Evolutionary conservation across 2,329 filamentous ascomycete genomes (phyloP).

Genomic region (Colletotrichum kahawae): DNA sequence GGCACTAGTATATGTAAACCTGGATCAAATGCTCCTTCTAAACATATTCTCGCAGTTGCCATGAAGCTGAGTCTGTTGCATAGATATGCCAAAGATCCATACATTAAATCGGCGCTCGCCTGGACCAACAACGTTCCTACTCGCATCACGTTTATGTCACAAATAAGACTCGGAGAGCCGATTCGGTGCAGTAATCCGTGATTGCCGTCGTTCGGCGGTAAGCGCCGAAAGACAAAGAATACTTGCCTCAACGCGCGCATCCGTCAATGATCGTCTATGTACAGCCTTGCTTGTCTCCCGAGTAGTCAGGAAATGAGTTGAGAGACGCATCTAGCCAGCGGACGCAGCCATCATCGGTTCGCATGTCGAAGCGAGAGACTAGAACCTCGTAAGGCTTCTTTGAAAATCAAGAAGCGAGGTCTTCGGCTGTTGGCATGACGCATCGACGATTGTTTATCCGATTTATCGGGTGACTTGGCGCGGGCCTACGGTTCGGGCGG

Average conservation of each 20-base stretch:
- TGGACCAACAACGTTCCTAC: neutral
- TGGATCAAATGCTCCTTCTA: neutral
- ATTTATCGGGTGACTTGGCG: neutral
- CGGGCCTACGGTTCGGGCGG: neutral
- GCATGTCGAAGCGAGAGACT: neutral
- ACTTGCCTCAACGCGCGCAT: neutral
- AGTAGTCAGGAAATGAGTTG: neutral
- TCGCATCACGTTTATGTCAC: neutral
- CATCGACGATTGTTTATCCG: neutral
- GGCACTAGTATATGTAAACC: neutral
- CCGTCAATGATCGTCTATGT: neutral
- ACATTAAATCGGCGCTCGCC: fast-evolving
- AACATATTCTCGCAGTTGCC: neutral
- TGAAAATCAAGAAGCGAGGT: neutral
- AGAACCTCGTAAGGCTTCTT: neutral
- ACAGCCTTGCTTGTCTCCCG: neutral
- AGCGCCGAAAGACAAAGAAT: neutral
- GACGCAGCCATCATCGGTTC: neutral
- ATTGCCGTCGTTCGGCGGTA: neutral
- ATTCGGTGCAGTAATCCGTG: neutral
- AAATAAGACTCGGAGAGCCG: neutral
- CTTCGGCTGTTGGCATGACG: neutral
- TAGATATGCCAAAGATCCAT: neutral
- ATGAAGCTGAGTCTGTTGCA: neutral
- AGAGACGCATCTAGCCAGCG: neutral